Evolutionary conservation across 768 basidiomycete genomes (phyloP).

Genomic region (Collybiopsis luxurians): DNA sequence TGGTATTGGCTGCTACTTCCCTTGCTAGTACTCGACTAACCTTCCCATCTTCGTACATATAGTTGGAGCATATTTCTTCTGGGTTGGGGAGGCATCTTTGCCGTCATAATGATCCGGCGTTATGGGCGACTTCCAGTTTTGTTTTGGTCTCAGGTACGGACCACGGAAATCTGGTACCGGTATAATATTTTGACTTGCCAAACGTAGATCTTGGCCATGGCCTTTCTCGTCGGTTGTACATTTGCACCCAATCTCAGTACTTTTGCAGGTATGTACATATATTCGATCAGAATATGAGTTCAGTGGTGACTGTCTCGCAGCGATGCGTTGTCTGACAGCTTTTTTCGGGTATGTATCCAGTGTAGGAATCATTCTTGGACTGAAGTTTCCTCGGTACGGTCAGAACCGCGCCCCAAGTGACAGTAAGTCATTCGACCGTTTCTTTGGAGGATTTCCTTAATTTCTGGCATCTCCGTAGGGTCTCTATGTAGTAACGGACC

Average conservation of each 20-base stretch:
- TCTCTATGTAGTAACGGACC: slow-evolving; percentile 48
- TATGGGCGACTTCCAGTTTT: slow-evolving; percentile 59
- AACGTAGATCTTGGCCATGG: slow-evolving; percentile 41
- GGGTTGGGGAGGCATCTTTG: slow-evolving; percentile 47
- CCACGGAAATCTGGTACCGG: not conserved
- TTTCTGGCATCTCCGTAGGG: slow-evolving; percentile 23
- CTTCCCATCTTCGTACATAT: not conserved
- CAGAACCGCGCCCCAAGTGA: slow-evolving; percentile 53
- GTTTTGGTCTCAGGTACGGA: slow-evolving; percentile 43
- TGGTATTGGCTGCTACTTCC: not conserved
- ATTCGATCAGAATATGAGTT: not conserved
- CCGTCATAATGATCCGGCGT: slow-evolving; percentile 49
- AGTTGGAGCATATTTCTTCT: slow-evolving; percentile 43
- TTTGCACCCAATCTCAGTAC: slow-evolving; percentile 49
- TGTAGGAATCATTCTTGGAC: not conserved
- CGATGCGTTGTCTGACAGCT: slow-evolving; percentile 32
- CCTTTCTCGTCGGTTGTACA: slow-evolving; percentile 50
- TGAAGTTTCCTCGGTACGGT: not conserved
- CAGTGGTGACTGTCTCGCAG: slow-evolving; percentile 12
- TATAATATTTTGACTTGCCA: not conserved
- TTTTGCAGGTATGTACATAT: slow-evolving; percentile 29
- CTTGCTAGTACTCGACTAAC: not conserved
- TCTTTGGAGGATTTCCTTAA: too few species aligned
- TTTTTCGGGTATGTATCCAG: slow-evolving; percentile 23
- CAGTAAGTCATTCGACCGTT: slow-evolving; percentile 18